phyloP scores from a whole-genome alignment of 495 filamentous ascomycete genomes.

The Hypoxylon trugodes region DNA sequence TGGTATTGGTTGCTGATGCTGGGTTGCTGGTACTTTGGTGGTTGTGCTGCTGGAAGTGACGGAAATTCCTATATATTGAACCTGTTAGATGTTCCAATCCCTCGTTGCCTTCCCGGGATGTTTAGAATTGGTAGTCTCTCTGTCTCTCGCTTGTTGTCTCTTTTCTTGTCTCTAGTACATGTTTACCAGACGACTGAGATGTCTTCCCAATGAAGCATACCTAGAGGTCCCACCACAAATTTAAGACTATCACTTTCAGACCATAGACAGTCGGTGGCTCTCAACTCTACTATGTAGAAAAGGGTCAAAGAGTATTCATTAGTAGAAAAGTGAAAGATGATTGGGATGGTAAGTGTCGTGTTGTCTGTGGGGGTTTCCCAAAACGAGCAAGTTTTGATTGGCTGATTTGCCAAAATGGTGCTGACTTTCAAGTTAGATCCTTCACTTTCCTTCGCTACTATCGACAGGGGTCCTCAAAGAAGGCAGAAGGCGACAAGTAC shows the following conservation, averaged over 20 bases:
- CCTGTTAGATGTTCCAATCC: conserved; percentile 16
- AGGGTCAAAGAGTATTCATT: conserved; percentile 16
- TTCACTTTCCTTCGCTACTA: conserved; percentile 30
- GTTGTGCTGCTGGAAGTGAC: background rate
- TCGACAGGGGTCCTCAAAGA: too few species aligned
- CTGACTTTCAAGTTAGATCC: conserved; percentile 41
- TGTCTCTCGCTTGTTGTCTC: background rate
- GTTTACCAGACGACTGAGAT: conserved; percentile 1
- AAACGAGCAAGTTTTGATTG: conserved; percentile 65
- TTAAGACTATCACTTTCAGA: conserved; percentile 30
- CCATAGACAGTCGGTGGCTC: conserved; percentile 18
- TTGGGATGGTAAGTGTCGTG: conserved; percentile 46
- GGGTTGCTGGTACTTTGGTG: background rate
- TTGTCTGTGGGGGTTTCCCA: conserved; percentile 49
- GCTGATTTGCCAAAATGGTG: conserved; percentile 40
- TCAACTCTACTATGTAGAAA: conserved; percentile 15
- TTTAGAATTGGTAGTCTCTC: background rate
- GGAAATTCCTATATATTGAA: conserved; percentile 16
- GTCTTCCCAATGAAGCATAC: conserved; percentile 22
- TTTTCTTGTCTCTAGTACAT: background rate
- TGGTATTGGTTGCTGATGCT: background rate
- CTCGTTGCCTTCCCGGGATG: background rate
- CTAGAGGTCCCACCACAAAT: conserved; percentile 24
- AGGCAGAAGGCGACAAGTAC: too few species aligned
- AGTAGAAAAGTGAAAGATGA: conserved; percentile 40